These are phyloP conservation scores for Talinum fruticosum DNA, from an alignment of 148 eudicot genomes.

Conservation along the genomic window DNA sequence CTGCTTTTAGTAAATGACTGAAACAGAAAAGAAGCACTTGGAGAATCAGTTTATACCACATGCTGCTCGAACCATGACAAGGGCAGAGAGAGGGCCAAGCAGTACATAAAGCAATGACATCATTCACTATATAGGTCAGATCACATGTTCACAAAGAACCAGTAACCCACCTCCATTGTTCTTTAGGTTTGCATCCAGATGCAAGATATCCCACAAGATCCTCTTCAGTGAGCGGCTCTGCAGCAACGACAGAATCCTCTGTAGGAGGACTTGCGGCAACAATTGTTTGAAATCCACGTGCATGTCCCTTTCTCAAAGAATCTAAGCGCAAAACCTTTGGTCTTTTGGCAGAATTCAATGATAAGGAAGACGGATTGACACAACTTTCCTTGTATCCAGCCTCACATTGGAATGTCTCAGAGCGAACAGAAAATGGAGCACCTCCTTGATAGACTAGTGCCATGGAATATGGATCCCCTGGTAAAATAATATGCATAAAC, in stretches of 20 bases:
- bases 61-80: neutral
- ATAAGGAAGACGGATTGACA: constrained; percentile 30
- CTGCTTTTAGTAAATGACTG: too few species aligned
- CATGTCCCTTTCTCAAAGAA: constrained; percentile 21
- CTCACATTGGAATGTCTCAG: constrained; percentile 40
- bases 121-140: neutral
- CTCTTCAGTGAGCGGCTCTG: constrained; percentile 87
- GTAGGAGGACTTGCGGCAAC: constrained; percentile 96
- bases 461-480: constrained; percentile 65
- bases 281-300: constrained; percentile 41
- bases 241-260: constrained; percentile 66
- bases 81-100: neutral
- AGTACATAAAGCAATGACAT: neutral
- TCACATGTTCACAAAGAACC: neutral
- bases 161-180: constrained; percentile 77
- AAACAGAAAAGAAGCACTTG: neutral
- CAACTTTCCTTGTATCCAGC: constrained; percentile 34
- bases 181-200: constrained; percentile 97
- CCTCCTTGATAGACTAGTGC: constrained; percentile 53
- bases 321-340: constrained; percentile 28
- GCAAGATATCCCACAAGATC: constrained; percentile 85
- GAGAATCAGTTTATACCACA: too few species aligned
- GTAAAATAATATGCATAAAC: neutral
- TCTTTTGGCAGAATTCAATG: constrained; percentile 32
- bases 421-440: constrained; percentile 44